Evolutionary conservation across 768 basidiomycete genomes (phyloP).

Genomic region (Bullera alba): DNA sequence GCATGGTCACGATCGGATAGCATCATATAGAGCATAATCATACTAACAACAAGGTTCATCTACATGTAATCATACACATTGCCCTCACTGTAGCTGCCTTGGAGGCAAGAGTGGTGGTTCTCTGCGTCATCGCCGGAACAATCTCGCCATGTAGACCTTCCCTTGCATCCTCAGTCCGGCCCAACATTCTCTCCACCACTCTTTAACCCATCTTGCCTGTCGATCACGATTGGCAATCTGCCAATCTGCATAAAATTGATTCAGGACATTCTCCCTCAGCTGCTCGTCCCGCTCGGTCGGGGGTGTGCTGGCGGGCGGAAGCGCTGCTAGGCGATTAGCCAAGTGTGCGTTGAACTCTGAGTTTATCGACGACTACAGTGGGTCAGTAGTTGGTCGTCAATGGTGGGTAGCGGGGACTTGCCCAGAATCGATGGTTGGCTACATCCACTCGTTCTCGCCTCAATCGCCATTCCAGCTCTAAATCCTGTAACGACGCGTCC

Average conservation of each 20-base stretch:
- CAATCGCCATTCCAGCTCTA: constrained; percentile 38
- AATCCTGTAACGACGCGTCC: constrained; percentile 13
- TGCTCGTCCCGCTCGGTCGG: constrained; percentile 21
- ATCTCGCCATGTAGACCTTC: constrained; percentile 20
- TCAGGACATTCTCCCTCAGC: constrained; percentile 21
- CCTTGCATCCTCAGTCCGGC: constrained; percentile 28
- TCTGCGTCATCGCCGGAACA: constrained; percentile 12
- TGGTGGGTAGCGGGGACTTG: constrained; percentile 7
- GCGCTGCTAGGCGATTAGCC: constrained; percentile 25
- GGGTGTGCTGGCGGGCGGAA: constrained; percentile 21
- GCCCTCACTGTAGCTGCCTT: no score
- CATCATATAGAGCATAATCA: no score
- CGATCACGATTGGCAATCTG: constrained; percentile 26
- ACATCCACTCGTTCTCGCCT: constrained; percentile 33
- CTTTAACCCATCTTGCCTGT: constrained; percentile 31
- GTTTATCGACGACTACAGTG: constrained; percentile 27
- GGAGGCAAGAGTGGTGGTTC: not conserved
- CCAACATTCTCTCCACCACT: constrained; percentile 41
- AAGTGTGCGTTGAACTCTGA: constrained; percentile 27
- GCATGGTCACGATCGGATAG: no score
- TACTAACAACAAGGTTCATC: no score
- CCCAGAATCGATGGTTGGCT: constrained; percentile 42
- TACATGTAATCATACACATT: no score
- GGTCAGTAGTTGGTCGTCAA: not conserved
- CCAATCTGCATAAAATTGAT: constrained; percentile 41